Conservation (phyloP, 495 filamentous ascomycete genomes). For the Aspergillus bertholletiae region DNA sequence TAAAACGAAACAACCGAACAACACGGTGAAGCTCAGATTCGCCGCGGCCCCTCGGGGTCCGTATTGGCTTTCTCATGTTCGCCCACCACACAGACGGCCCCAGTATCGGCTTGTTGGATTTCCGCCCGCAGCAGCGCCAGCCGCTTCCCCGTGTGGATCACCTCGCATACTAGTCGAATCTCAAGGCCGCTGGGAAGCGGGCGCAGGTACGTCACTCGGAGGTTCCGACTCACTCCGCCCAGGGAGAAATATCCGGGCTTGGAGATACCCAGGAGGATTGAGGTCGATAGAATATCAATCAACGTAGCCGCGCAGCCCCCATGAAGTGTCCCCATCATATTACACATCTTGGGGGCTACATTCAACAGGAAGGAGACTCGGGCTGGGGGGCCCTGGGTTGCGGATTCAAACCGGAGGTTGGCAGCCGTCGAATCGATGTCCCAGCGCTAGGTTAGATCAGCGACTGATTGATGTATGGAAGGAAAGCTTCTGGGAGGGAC, state of each 20-base stretch:
- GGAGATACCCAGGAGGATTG: conserved; percentile 53
- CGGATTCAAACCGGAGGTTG: conserved; percentile 41
- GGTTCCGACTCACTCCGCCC: conserved; percentile 63
- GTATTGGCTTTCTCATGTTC: conserved; percentile 70
- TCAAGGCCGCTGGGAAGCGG: conserved; percentile 51
- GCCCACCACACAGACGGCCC: conserved; percentile 55
- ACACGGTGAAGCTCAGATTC: conserved; percentile 18
- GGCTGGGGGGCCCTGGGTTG: conserved; percentile 29
- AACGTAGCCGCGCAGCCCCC: conserved; percentile 67
- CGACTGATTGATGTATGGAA: neutral
- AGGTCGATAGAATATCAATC: conserved; percentile 63
- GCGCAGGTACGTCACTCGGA: conserved; percentile 66
- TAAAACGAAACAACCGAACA: neutral
- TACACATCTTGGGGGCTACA: conserved; percentile 52
- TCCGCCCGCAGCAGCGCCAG: conserved; percentile 45
- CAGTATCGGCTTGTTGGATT: conserved; percentile 40
- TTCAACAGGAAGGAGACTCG: conserved; percentile 42
- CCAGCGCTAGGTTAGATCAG: conserved; percentile 29
- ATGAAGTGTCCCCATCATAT: conserved; percentile 60
- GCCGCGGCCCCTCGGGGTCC: conserved; percentile 41
- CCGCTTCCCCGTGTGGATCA: conserved; percentile 59
- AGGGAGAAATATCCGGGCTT: conserved; percentile 58
- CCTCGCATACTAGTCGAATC: conserved; percentile 55
- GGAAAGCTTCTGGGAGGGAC: neutral
- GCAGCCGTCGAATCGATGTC: conserved; percentile 26